Evolutionary conservation across 352 stramenopile species (phyloP).

Genomic region (Phytopythium vexans): DNA sequence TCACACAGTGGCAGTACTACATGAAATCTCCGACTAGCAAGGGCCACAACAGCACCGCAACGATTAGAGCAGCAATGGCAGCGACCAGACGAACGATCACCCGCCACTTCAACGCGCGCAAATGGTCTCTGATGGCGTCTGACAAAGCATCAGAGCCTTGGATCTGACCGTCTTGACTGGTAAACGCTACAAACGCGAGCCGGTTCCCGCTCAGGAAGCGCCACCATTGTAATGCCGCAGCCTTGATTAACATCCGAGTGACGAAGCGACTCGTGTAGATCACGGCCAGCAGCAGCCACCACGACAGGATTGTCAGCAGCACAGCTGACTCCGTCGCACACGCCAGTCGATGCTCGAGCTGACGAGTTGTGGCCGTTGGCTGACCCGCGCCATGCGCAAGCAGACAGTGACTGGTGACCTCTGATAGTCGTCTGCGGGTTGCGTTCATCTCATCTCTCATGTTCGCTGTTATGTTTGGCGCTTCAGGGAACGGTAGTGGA

Average conservation of each 20-base stretch:
- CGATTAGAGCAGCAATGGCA: not conserved
- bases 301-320: slow-evolving; percentile 13
- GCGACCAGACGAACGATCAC: slow-evolving; percentile 25
- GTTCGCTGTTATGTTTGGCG: not conserved
- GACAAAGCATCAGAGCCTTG: slow-evolving; percentile 25
- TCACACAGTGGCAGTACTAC: no score
- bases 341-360: slow-evolving; percentile 31
- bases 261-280: slow-evolving; percentile 40
- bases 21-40: no score
- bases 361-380: no score
- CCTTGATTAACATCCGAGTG: slow-evolving; percentile 43
- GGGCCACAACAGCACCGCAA: not conserved
- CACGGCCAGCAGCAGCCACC: slow-evolving; percentile 64
- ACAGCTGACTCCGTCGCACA: slow-evolving; percentile 57
- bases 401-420: slow-evolving; percentile 9
- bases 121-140: slow-evolving; percentile 28
- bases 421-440: slow-evolving; percentile 8
- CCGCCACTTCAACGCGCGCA: slow-evolving; percentile 41
- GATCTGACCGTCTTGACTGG: slow-evolving; percentile 45
- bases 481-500: not conserved
- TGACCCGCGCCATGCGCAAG: no score
- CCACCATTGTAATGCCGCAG: slow-evolving; percentile 47
- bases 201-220: slow-evolving; percentile 47
- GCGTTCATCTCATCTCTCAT: not conserved
- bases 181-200: slow-evolving; percentile 56